These are phyloP conservation scores for Berberis thunbergii DNA, from an alignment of 164 flowering plant genomes.

Conservation along the genomic window DNA sequence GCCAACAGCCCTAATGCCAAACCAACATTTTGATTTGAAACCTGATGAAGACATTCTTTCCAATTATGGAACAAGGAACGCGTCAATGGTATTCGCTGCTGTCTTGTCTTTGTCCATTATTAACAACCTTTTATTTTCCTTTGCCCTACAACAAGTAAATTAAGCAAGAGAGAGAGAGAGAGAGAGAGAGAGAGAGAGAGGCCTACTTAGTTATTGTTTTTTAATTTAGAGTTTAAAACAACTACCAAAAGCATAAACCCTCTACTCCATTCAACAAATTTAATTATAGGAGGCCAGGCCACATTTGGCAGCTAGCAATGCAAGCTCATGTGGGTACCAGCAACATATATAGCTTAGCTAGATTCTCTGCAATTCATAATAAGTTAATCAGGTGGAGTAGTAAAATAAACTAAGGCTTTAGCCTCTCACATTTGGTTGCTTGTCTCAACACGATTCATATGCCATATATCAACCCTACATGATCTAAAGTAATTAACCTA, in stretches of 20 bases:
- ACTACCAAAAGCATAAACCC: neutral
- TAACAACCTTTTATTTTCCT: neutral
- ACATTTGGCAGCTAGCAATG: neutral
- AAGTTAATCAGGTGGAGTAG: neutral
- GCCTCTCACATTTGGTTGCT: neutral
- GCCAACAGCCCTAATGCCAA: neutral
- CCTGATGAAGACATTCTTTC: neutral
- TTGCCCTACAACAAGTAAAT: neutral
- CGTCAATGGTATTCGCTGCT: conserved; percentile 2
- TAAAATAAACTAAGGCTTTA: neutral
- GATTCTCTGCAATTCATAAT: neutral
- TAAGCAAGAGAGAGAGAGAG: no score
- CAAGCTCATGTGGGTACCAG: neutral
- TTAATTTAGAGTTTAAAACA: neutral
- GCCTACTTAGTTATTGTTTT: neutral
- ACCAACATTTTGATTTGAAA: neutral
- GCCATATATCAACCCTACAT: neutral
- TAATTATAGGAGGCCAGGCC: neutral
- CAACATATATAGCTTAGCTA: neutral
- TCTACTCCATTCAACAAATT: neutral
- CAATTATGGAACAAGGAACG: neutral
- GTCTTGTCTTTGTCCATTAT: neutral
- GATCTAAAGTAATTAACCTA: neutral
- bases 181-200: neutral
- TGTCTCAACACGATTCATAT: neutral